Conservation (phyloP, 495 filamentous ascomycete genomes). For the Aspergillus nanangensis region DNA sequence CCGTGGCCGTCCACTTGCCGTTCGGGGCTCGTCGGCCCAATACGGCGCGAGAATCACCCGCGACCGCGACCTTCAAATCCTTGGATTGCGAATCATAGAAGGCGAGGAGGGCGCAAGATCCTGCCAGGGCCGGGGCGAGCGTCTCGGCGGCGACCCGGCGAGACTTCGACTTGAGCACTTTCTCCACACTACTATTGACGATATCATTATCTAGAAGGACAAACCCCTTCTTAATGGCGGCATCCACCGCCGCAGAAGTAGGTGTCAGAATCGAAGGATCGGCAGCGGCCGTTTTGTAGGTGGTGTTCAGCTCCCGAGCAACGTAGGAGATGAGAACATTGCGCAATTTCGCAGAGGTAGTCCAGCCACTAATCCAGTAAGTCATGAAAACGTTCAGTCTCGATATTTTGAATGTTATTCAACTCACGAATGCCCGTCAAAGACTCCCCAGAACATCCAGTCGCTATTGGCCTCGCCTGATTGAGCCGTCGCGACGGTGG, state of each 20-base stretch:
- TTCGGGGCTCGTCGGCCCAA: slow-evolving; percentile 71
- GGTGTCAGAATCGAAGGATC: slow-evolving; percentile 58
- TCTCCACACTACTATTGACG: slow-evolving; percentile 80
- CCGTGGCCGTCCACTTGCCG: slow-evolving; percentile 90
- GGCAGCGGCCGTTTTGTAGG: slow-evolving; percentile 72
- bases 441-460: slow-evolving; percentile 99
- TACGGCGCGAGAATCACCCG: slow-evolving; percentile 91
- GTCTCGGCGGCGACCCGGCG: slow-evolving; percentile 84
- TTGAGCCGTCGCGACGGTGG: slow-evolving; percentile 45
- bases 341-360: slow-evolving; percentile 92
- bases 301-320: slow-evolving; percentile 87
- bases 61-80: slow-evolving; percentile 83
- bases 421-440: slow-evolving; percentile 85
- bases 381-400: background rate
- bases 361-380: slow-evolving; percentile 69
- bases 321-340: slow-evolving; percentile 89
- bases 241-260: slow-evolving; percentile 72
- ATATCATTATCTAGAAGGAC: slow-evolving; percentile 88
- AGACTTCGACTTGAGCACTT: slow-evolving; percentile 80
- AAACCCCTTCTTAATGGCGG: slow-evolving; percentile 91
- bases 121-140: slow-evolving; percentile 87
- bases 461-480: slow-evolving; percentile 62
- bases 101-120: slow-evolving; percentile 91
- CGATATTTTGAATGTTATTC: too few species aligned
- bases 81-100: slow-evolving; percentile 90